Base-by-base conservation (phyloP, 2,329 filamentous ascomycete genomes). In the Aspergillus costaricaensis region DNA sequence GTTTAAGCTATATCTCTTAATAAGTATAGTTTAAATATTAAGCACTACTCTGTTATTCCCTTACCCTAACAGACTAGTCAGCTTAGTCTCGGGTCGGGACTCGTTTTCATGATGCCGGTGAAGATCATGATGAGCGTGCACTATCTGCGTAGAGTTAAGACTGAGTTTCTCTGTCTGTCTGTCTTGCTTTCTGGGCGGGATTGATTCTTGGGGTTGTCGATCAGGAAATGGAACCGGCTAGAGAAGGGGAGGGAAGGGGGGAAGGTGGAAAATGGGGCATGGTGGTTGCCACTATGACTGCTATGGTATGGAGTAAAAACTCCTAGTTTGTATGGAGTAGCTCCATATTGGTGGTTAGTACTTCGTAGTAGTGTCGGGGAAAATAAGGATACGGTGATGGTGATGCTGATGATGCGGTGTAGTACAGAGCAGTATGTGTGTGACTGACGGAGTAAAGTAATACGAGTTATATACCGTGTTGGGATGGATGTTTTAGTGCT, bases 71-170 rank as follows among this genome's bases (percentile, higher is more conserved):
- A 30, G 41, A 44, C 41, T 44, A 43, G n/a, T 44, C 41, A 10
- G 47, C 2, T 50, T 50, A 50, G 47, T 50, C 47, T 50, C 47
- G 47, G 47, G 47, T 32, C 47, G 47, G 47, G 47, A 12, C 47
- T 50, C 47, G 47, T 50, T 50, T 50, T 50, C 47, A 50, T 50
- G 47, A 50, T 50, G 47, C 47, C 47, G 47, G 47, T 50, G 47
- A 50, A 50, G 47, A 50, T 50, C 47, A 50, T 27, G 12, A 6
- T 27, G 21, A 14, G 44, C 25, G 47, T 27, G 47, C 47, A 30
- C 47, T 50, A 27, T 27, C 47, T 50, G 47, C 23, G 47, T 50
- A 27, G 25, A 50, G 47, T 50, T 30, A 50, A 27, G 32, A 15
- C 32, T 36, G 32, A 36, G 4, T 7, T 25, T 25, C 6, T 25